Percentiles rank a stretch among this genome's conserved stretches.
Conservation (phyloP, 2,329 filamentous ascomycete genomes). For the Colletotrichum sp. region DNA sequence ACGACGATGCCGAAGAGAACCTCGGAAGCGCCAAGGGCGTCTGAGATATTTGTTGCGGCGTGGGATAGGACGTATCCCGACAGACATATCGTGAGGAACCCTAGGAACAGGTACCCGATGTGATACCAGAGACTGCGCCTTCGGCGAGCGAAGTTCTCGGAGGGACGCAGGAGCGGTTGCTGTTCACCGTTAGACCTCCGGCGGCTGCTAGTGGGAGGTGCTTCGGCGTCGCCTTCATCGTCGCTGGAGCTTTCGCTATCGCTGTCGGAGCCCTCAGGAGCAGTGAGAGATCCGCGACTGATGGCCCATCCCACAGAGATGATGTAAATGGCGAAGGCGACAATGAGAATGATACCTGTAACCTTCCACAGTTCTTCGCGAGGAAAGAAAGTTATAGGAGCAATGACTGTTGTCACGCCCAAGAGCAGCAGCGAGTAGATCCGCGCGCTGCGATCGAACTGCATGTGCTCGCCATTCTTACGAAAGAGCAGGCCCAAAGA, state of each 20-base stretch:
- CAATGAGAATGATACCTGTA: conserved; percentile 42
- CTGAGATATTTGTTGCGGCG: conserved; percentile 46
- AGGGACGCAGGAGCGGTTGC: conserved; percentile 6
- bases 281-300: conserved; percentile 42
- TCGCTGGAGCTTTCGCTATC: conserved; percentile 28
- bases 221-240: conserved; percentile 23
- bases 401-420: conserved; percentile 42
- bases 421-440: conserved; percentile 50
- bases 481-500: conserved; percentile 54
- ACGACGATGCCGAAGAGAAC: conserved; percentile 52
- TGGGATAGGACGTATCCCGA: conserved; percentile 56
- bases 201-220: not conserved
- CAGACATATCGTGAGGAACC: conserved; percentile 49
- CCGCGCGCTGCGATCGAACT: conserved; percentile 53
- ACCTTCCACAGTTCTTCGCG: conserved; percentile 28
- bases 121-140: conserved; percentile 20
- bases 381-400: conserved; percentile 32
- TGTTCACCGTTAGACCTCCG: not conserved
- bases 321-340: conserved; percentile 48
- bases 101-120: conserved; percentile 42
- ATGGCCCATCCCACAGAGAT: conserved; percentile 49
- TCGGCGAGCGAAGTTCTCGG: not conserved
- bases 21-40: conserved; percentile 46
- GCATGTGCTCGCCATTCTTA: conserved; percentile 21
- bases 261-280: conserved; percentile 41